Evolutionary conservation across 495 filamentous ascomycete genomes (phyloP).

Genomic region (Letharia columbiana): DNA sequence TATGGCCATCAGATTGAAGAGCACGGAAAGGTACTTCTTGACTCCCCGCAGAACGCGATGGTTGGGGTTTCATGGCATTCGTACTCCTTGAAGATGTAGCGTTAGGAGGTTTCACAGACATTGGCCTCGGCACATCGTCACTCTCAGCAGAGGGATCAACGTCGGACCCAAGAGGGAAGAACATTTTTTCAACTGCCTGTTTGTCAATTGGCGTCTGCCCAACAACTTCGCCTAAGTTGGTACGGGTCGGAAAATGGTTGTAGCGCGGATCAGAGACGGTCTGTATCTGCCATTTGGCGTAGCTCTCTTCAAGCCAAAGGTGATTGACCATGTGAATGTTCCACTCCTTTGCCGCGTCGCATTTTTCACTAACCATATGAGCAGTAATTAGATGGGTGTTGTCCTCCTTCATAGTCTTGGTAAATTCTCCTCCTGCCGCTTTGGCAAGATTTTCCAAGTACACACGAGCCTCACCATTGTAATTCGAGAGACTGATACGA

Average conservation of each 20-base stretch:
- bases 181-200: constrained; percentile 44
- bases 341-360: constrained; percentile 84
- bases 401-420: constrained; percentile 83
- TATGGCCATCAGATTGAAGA: constrained; percentile 20
- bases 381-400: constrained; percentile 96
- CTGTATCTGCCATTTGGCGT: constrained; percentile 72
- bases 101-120: constrained; percentile 36
- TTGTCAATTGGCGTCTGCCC: constrained; percentile 70
- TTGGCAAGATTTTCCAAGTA: constrained; percentile 89
- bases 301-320: constrained; percentile 95
- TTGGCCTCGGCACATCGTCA: constrained; percentile 26
- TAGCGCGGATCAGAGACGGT: constrained; percentile 61
- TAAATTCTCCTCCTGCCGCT: constrained; percentile 76
- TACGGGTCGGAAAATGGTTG: constrained; percentile 71
- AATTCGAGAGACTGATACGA: constrained; percentile 86
- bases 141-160: constrained; percentile 27
- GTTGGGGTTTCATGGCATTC: constrained; percentile 11
- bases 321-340: constrained; percentile 84
- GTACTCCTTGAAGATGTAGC: constrained; percentile 11
- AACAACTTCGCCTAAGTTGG: constrained; percentile 86
- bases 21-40: constrained; percentile 19
- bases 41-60: constrained; percentile 3
- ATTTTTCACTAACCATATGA: constrained; percentile 81
- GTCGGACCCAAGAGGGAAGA: constrained; percentile 37
- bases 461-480: constrained; percentile 83